Evolutionary conservation across 2,329 filamentous ascomycete species (phyloP), one percentile per base, ranked within the genome.

Genomic region (Dothiorella sarmentorum): DNA sequence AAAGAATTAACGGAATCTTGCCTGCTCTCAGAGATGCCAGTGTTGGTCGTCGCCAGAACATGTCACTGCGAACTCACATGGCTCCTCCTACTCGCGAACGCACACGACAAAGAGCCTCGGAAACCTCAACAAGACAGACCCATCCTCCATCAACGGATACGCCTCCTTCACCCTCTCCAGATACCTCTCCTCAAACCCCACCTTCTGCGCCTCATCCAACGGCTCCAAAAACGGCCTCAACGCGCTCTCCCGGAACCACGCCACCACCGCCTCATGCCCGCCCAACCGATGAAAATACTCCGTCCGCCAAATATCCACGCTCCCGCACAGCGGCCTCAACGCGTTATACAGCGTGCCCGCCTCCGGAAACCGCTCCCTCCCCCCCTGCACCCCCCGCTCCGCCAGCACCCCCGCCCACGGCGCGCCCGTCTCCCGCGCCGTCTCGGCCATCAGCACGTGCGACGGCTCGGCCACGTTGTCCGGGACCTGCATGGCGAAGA

Each of bases 191-290:
- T 84, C 60, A 63, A 79, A 85, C 1, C 47, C 73, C 9, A 73
- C 67, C 60, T 70, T 75, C 49, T 55, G 62, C 18, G 26, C 63
- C 29, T 79, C 73, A 3, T 65, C 64, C 35, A 85, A 70, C 3
- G 74, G 71, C 44, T 84, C 75, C 56, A 85, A 55, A 63, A 76
- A 86, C 0, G 83, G 83, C 63, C 76, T 73, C 63, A 86, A 65
- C 0, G 82, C 83, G 0, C 81, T 84, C 0, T 81, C 80, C 62
- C 78, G 80, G 3, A 85, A 79, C 83, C 83, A 86, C 66, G 85
- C 82, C 5, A 85, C 78, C 40, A 86, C 80, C 1, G 74, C 78
- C 11, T 68, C 61, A 18, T 80, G 80, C 20, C 72, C 75, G 2
- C 75, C 71, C 59, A 85, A 65, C 0, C 77, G 67, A 66, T 85